These are phyloP conservation scores for Exophiala calicioides DNA, from an alignment of 2,329 filamentous ascomycete species.

Conservation along the genomic window DNA sequence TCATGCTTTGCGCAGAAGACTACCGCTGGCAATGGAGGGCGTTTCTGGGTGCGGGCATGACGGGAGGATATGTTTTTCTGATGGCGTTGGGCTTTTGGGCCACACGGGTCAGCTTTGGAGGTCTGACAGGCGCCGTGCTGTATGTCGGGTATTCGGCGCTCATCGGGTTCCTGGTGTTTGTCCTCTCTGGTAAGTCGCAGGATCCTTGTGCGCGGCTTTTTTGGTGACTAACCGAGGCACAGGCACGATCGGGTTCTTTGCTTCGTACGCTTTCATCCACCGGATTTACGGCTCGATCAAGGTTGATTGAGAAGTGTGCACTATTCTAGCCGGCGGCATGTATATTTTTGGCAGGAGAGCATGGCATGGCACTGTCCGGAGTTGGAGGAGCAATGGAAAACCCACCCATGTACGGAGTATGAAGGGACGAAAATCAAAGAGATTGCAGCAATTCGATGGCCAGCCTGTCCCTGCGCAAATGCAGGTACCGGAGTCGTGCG, in stretches of 20 bases:
- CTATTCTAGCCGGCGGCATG: background rate
- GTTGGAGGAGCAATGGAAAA: conserved; percentile 4
- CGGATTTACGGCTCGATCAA: conserved; percentile 98
- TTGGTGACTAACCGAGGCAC: conserved; percentile 1
- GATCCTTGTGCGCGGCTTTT: conserved; percentile 13
- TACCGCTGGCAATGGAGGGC: conserved; percentile 99
- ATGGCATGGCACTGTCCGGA: conserved; percentile 3
- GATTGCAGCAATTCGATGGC: too few relatives aligned
- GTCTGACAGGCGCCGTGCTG: conserved; percentile 80
- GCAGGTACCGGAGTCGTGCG: too few relatives aligned
- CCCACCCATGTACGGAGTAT: background rate
- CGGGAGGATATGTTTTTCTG: conserved; percentile 85
- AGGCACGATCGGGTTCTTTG: conserved; percentile 95
- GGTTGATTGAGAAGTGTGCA: conserved; percentile 69
- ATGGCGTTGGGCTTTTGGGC: conserved; percentile 91
- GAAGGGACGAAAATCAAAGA: too few relatives aligned
- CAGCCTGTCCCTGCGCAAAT: background rate
- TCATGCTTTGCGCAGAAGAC: conserved; percentile 91
- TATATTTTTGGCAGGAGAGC: background rate
- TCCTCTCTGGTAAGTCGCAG: conserved; percentile 75
- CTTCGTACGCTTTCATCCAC: conserved; percentile 90
- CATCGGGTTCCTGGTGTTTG: conserved; percentile 87
- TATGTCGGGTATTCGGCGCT: conserved; percentile 92
- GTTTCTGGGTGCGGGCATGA: conserved; percentile 88
- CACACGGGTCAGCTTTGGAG: conserved; percentile 81